Evolutionary conservation across 2,329 filamentous ascomycete species (phyloP), one percentile per base, ranked within the genome.

Genomic region (Aspergillus ochraceoroseus): DNA sequence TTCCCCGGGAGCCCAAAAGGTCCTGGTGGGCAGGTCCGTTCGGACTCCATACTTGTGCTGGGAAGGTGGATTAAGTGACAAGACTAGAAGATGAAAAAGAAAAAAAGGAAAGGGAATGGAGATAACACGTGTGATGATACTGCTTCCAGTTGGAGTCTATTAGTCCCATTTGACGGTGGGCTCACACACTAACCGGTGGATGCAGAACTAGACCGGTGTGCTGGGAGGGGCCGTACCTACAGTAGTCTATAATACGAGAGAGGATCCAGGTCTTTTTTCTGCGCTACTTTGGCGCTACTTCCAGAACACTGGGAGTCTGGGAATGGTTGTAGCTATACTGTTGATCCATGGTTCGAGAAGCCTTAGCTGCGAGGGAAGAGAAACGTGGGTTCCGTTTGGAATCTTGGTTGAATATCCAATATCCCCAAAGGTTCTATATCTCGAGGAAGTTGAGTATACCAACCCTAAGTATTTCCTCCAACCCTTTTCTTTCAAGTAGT

Each of bases 321-420:
- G 7, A 47, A 46, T 50, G 48, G 48, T 13, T 32, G 32, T 46
- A 35, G 43, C 41, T 33, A 38, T 30, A 18, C 25, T 38, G 5
- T 27, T 32, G 47, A 43, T 35, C 45, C 44, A 36, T 38, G 47
- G 43, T 32, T 46, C 31, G 8, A 35, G 25, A 25, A 28, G 23
- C 12, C 12, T 27, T 36, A 18, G 31, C 23, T 18, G 15, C 18
- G 17, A 32, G 15, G 32, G 22, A 20, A 17, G 15, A 14, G 32
- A 22, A 41, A 41, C 32, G 41, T 48, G 38, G 43, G 47, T 41
- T 41, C 43, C 43, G 47, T 32, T 18, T 25, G 23, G 26, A 35
- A 48, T 47, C 45, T 39, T 44, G 41, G 44, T 41, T 39, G 14
- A 31, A 14, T 29, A 31, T 32, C 28, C 38, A n/a, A n/a, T n/a